Conservation (phyloP, 345 rosid species). For the Adansonia digitata region DNA sequence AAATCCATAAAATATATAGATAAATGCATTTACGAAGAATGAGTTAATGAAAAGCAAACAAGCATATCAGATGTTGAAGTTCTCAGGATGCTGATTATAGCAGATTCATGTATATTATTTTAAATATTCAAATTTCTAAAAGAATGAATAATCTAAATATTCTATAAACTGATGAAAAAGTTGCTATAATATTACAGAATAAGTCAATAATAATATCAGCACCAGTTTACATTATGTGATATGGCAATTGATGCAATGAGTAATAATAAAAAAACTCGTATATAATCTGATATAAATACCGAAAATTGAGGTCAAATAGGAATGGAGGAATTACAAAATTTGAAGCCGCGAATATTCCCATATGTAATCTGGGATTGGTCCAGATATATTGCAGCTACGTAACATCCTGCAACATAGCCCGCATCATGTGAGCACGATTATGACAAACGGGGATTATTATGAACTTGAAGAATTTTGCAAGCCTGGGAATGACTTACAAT, state of each 20-base stretch:
- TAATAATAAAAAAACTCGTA: not conserved
- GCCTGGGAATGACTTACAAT: slow-evolving; percentile 29
- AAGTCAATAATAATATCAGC: not conserved
- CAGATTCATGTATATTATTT: not conserved
- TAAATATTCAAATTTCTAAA: not conserved
- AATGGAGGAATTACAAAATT: slow-evolving; percentile 20
- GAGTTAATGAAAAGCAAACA: not conserved
- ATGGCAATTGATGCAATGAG: not conserved
- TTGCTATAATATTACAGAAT: not conserved
- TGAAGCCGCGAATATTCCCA: slow-evolving; percentile 10
- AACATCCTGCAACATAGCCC: slow-evolving; percentile 30
- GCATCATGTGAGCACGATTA: not conserved
- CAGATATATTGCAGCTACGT: slow-evolving; percentile 39
- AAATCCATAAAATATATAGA: not conserved
- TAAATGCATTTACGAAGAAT: not conserved
- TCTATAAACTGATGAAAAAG: not conserved
- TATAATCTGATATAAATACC: not conserved
- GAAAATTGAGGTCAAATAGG: not conserved
- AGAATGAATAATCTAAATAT: not conserved
- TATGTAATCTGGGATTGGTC: slow-evolving; percentile 26
- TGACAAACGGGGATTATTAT: not conserved
- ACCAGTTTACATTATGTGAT: not conserved
- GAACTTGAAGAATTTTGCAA: not conserved
- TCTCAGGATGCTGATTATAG: not conserved
- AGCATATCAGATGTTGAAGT: not conserved